phyloP scores from a whole-genome alignment of 805 yeast species.

The Hanseniaspora singularis region DNA sequence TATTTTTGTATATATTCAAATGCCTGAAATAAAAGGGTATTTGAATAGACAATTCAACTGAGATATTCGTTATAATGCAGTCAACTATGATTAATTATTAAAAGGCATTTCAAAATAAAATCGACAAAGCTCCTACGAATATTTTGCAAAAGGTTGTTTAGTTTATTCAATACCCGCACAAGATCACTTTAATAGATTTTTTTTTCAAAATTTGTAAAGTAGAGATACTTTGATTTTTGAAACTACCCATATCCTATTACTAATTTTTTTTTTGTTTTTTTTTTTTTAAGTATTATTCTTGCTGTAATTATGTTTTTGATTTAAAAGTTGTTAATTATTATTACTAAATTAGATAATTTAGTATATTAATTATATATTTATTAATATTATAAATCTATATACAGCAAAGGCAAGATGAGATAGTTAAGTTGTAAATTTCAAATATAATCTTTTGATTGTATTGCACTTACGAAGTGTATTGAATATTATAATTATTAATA shows the following conservation, averaged over 20 bases:
- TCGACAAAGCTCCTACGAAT: slow-evolving; percentile 14
- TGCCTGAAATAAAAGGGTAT: slow-evolving; percentile 3
- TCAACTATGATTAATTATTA: neutral
- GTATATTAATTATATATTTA: no score
- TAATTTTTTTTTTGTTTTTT: neutral
- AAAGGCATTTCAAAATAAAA: neutral
- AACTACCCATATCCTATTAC: no score
- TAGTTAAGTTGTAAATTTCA: no score
- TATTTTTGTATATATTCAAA: slow-evolving; percentile 11
- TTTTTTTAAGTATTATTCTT: neutral
- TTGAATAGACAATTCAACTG: neutral
- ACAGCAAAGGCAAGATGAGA: no score
- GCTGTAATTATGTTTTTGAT: neutral
- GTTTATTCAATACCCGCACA: neutral
- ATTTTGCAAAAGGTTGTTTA: neutral
- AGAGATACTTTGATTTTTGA: no score
- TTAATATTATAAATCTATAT: no score
- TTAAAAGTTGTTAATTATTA: neutral
- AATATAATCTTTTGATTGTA: no score
- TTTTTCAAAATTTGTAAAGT: no score
- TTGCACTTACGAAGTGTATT: no score
- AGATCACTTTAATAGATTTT: neutral
- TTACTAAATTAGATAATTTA: no score
- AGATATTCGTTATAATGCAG: slow-evolving; percentile 13
- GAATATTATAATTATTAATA: no score